Evolutionary conservation across 163 green algal genomes (phyloP), one percentile per base, ranked within the genome.

Genomic region (Chlamydomonas reinhardtii): DNA sequence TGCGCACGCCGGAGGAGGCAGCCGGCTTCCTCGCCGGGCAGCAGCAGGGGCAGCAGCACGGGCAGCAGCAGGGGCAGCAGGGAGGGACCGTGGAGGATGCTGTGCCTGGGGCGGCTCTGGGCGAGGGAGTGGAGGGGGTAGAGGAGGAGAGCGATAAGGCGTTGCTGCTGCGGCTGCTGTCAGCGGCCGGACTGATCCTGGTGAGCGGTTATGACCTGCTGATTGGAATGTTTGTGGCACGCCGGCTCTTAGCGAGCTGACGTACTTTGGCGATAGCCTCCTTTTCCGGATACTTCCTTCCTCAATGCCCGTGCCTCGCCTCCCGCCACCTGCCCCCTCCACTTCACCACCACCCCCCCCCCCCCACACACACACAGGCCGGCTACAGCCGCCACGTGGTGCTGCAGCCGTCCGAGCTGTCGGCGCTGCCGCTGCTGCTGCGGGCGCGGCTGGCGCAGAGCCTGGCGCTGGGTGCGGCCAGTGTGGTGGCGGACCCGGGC

Each of bases 361-460:
- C 29, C 0, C n/a, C 64, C 3, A 2, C 64, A 27, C 19, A 2
- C 12, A 2, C 24, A 24, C 80, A 86, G 80, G 43, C 68, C 25
- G 80, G 80, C 54, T 86, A 66, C 80, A 59, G 65, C 54, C 19
- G 14, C 19, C 31, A 54, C 25, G 80, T 86, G 25, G 56, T 34
- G 19, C 80, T 86, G 80, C 29, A 6, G n/a, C 11, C 35, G 16
- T 56, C 35, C 20, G 80, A 86, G 80, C 70, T 86, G 69, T 0
- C 8, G 48, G 6, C 65, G 70, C 54, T 86, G 70, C 80, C 80
- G 54, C 80, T 79, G 80, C 80, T 86, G 80, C 52, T 86, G 80
- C 80, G 80, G 25, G 69, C 52, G 16, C 69, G 80, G 1, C 69
- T 86, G 80, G 80, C 70, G 15, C 80, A 86, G 80, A 86, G 80